phyloP scores from a whole-genome alignment of 2,329 filamentous ascomycete genomes.

The Saccharata proteae region DNA sequence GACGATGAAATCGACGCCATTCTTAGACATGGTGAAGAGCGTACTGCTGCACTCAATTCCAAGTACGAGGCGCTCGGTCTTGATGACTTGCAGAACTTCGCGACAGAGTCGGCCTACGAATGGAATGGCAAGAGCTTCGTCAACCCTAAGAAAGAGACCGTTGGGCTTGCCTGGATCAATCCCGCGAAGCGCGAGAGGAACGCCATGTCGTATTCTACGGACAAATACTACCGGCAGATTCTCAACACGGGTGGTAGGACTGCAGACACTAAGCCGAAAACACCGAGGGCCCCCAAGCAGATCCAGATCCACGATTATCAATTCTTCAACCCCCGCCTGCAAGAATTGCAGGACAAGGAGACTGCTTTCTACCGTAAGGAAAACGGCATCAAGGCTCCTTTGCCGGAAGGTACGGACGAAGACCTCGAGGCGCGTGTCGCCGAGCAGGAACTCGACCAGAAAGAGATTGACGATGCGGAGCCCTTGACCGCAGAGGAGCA shows the following conservation, averaged over 20 bases:
- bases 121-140: slow-evolving; percentile 98
- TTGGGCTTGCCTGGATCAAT: slow-evolving; percentile 94
- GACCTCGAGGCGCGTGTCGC: slow-evolving; percentile 74
- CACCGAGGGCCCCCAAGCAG: slow-evolving; percentile 90
- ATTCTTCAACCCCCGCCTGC: slow-evolving; percentile 77
- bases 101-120: slow-evolving; percentile 92
- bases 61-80: slow-evolving; percentile 96
- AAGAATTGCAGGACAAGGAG: slow-evolving; percentile 88
- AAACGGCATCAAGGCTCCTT: slow-evolving; percentile 84
- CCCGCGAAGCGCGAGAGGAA: slow-evolving; percentile 97
- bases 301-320: slow-evolving; percentile 90
- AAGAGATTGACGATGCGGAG: slow-evolving; percentile 84
- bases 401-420: slow-evolving; percentile 83
- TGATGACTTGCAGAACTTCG: slow-evolving; percentile 95
- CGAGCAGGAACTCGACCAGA: slow-evolving; percentile 75
- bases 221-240: slow-evolving; percentile 93
- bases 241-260: slow-evolving; percentile 69
- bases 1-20: slow-evolving; percentile 90
- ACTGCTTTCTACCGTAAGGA: slow-evolving; percentile 94
- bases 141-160: slow-evolving; percentile 72
- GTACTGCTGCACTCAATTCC: slow-evolving; percentile 80
- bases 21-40: slow-evolving; percentile 70
- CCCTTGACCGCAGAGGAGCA: slow-evolving; percentile 82
- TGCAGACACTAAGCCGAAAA: slow-evolving; percentile 82
- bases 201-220: slow-evolving; percentile 95